These are phyloP conservation scores for Spiraea crenata DNA, from an alignment of 331 rosid species.

Conservation along the genomic window DNA sequence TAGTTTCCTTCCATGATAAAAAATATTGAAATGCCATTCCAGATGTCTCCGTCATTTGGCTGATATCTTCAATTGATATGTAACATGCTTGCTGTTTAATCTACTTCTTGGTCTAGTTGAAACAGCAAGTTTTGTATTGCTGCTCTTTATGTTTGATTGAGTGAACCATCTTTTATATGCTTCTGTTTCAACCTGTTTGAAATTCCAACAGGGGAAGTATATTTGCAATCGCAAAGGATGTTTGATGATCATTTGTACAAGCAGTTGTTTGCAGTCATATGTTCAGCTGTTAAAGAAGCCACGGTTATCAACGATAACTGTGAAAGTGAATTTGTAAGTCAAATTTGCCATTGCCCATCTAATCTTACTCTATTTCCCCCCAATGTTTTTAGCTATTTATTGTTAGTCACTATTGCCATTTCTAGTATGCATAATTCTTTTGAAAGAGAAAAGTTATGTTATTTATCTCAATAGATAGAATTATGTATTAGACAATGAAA, in stretches of 20 bases:
- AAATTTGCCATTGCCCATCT: slow-evolving; percentile 8
- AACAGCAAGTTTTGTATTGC: neutral
- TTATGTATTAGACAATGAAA: neutral
- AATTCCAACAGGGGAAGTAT: slow-evolving; percentile 70
- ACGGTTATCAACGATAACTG: slow-evolving; percentile 55
- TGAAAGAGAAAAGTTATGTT: neutral
- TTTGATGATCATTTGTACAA: slow-evolving; percentile 68
- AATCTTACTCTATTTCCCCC: neutral
- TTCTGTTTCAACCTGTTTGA: slow-evolving; percentile 14
- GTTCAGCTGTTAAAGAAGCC: slow-evolving; percentile 73
- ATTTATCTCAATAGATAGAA: neutral
- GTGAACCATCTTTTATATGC: slow-evolving; percentile 1
- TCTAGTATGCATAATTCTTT: neutral
- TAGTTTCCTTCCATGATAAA: neutral
- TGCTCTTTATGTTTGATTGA: neutral
- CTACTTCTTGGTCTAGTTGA: neutral
- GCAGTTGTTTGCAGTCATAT: slow-evolving; percentile 61
- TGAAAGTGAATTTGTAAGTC: slow-evolving; percentile 88
- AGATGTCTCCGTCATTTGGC: neutral
- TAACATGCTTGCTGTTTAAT: neutral
- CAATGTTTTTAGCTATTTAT: neutral
- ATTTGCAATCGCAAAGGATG: slow-evolving; percentile 80
- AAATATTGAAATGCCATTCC: neutral
- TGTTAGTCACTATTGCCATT: neutral
- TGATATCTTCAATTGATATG: neutral